phyloP scores from a whole-genome alignment of 441 rosid species.

The Erodium texanum region DNA sequence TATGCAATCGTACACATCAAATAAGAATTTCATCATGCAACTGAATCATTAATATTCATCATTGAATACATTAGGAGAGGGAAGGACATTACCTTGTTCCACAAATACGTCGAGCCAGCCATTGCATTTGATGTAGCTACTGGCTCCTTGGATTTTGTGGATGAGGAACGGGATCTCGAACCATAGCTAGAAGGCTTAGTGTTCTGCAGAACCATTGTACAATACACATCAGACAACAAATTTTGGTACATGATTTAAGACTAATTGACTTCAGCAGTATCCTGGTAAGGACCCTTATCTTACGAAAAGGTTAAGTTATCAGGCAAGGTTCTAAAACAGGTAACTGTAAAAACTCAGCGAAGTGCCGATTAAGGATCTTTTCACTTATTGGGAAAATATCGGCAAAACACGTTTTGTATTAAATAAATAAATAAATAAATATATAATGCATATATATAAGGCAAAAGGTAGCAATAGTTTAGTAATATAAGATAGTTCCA shows the following conservation, averaged over 20 bases:
- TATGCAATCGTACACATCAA: no score
- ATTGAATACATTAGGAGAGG: constrained; percentile 8
- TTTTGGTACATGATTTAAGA: background rate
- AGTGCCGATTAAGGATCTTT: no score
- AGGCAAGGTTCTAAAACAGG: no score
- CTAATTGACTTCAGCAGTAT: background rate
- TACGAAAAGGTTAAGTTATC: background rate
- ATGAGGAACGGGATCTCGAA: constrained; percentile 50
- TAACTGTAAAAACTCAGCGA: no score
- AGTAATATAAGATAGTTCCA: no score
- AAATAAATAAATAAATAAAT: no score
- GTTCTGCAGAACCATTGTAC: constrained; percentile 36
- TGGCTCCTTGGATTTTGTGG: constrained; percentile 39
- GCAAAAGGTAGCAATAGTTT: no score
- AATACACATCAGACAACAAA: constrained; percentile 1
- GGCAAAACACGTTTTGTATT: no score
- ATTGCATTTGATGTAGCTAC: constrained; percentile 30
- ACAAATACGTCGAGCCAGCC: constrained; percentile 35
- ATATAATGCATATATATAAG: no score
- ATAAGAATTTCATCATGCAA: no score
- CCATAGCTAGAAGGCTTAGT: constrained; percentile 49
- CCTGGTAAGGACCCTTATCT: background rate
- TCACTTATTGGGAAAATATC: no score
- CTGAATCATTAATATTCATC: background rate
- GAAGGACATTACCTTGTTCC: constrained; percentile 63